Evolutionary conservation across 2,329 filamentous ascomycete species (phyloP), one percentile per base, ranked within the genome.

Genomic region (Trichoderma hamatum): DNA sequence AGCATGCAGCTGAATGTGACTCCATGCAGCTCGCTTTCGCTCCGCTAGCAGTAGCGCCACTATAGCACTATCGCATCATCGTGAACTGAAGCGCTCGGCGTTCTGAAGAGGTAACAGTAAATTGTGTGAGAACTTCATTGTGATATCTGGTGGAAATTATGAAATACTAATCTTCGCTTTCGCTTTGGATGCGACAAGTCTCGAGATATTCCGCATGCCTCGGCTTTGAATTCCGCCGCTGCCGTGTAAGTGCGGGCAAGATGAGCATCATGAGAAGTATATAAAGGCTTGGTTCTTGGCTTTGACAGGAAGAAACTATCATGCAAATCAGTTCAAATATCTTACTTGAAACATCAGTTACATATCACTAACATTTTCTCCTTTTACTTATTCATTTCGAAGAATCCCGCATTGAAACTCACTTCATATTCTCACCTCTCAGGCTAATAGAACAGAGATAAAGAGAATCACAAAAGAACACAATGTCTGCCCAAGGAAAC

Each of bases 21-120:
- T 30, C n/a, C n/a, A 24, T 43, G 52, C 24, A 46, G 16, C 39
- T 69, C 68, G 68, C 59, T 67, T 30, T 69, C 68, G 64, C 39
- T 67, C 64, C 16, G 28, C 28, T 3, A n/a, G 19, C 7, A 10
- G 1, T 14, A 26, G 28, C 49, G 30, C 32, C 66, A 59, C 28
- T 32, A 54, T 16, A 34, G 46, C 30, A 32, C 19, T 19, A 21
- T 36, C n/a, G n/a, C n/a, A n/a, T n/a, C n/a, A n/a, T 30, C 2
- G 19, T 5, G 4, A 19, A 54, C 5, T 30, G 51, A 28, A 54
- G 24, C 26, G 24, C 14, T 14, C 24, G 11, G 46, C 46, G 19
- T 21, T 21, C 43, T 21, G 19, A 49, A 49, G 43, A 49, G 19
- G n/a, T 5, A 24, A 5, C 3, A 21, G 21, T 13, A 13, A 13